Conservation (phyloP, 169 alveolate genomes). For the Plasmodium gaboni region DNA sequence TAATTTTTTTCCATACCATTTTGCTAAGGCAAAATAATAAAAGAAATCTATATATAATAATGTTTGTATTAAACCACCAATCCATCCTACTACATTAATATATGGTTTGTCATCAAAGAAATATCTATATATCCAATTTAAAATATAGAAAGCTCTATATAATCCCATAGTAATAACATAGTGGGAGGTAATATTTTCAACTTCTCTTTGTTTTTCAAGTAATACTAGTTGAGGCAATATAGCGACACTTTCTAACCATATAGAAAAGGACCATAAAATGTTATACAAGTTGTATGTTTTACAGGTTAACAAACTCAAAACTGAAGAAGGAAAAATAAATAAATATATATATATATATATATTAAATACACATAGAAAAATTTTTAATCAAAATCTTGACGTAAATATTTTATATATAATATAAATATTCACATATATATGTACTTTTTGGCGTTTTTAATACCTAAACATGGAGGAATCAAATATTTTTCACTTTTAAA, state of each 20-base stretch:
- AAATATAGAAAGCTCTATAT: constrained; percentile 94
- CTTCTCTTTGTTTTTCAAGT: constrained; percentile 94
- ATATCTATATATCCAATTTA: constrained; percentile 95
- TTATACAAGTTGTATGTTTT: constrained; percentile 83
- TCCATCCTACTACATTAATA: constrained; percentile 91
- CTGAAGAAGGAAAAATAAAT: constrained; percentile 15
- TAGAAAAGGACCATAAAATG: constrained; percentile 95
- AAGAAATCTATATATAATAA: constrained; percentile 95
- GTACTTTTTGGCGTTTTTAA: neutral
- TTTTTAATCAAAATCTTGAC: neutral
- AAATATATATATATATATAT: neutral
- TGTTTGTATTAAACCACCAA: constrained; percentile 95
- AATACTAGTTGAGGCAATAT: constrained; percentile 96
- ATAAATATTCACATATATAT: neutral
- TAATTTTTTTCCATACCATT: constrained; percentile 91
- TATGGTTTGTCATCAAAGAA: constrained; percentile 88
- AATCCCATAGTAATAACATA: constrained; percentile 95
- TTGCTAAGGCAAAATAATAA: constrained; percentile 93
- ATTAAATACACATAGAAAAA: neutral
- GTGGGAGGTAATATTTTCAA: constrained; percentile 96
- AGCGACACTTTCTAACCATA: constrained; percentile 98
- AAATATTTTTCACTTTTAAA: constrained; percentile 94
- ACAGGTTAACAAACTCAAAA: constrained; percentile 80
- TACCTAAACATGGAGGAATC: constrained; percentile 88
- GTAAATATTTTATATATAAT: neutral